Conservation (phyloP, 306 rosid genomes). For the Fragaria ananassa region DNA sequence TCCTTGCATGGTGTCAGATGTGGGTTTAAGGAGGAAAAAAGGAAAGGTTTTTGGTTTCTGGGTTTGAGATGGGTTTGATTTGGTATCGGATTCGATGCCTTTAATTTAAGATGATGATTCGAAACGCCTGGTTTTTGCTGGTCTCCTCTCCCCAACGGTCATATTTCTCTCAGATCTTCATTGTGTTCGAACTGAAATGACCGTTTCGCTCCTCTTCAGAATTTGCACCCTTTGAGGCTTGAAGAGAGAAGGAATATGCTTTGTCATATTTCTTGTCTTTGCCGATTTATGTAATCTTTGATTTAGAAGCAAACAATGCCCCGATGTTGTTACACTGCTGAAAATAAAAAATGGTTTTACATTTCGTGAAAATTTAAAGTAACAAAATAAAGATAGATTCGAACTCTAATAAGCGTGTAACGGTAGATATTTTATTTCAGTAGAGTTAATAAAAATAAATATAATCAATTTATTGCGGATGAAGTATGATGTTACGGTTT, state of each 20-base stretch:
- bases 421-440: not conserved
- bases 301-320: not conserved
- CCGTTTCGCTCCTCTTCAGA: not conserved
- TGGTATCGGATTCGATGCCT: conserved; percentile 7
- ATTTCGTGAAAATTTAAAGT: no score
- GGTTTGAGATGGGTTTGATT: not conserved
- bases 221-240: not conserved
- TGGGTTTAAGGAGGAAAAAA: not conserved
- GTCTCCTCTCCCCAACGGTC: conserved; percentile 46
- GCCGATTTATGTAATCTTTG: not conserved
- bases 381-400: not conserved
- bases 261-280: not conserved
- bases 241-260: not conserved
- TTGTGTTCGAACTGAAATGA: not conserved
- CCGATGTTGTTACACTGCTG: no score
- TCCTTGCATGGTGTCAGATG: conserved; percentile 23
- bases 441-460: no score
- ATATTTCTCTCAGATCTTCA: conserved; percentile 30
- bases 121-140: conserved; percentile 21
- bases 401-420: not conserved
- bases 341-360: no score
- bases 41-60: not conserved
- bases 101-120: not conserved
- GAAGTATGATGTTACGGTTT: not conserved
- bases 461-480: not conserved